Base-by-base conservation (phyloP, 2,329 filamentous ascomycete species). In the Colletotrichum sp. region DNA sequence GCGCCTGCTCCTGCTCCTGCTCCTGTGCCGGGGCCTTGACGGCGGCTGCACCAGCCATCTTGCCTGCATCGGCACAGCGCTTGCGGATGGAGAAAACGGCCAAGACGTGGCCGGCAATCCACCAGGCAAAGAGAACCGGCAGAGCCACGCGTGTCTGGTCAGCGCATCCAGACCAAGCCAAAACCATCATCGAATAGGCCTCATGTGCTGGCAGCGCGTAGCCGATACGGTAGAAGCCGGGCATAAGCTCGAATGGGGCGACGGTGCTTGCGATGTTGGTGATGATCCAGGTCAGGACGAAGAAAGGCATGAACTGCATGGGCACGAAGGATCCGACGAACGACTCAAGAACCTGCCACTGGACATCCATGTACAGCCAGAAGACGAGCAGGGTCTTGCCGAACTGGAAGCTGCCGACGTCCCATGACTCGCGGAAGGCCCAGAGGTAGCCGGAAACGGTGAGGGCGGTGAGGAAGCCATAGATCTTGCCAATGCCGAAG, bases 111-210 rank as follows among this genome's bases (percentile, higher is more conserved):
- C 78, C 80, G 3, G 80, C 70, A 21, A 86, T 36, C 78, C 84
- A 87, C 82, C 83, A 86, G 0, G 84, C 71, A 34, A 89, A 88
- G 4, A 89, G 77, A 4, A 88, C 82, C 0, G 87, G 87, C 2
- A 89, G 80, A 1, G 85, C 83, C 36, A 84, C 81, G 52, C 84
- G 82, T 1, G 87, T 80, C 30, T 81, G 78, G 28, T 85, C 84
- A n/a, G 84, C 82, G 6, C 87, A 87, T 24, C 83, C 83, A 5
- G 85, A 85, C 86, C 87, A 89, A 6, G 88, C 85, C 24, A 87
- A 80, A 1, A 86, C 79, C 12, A 88, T 76, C 6, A 85, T 71
- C 5, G 83, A 81, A 75, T 85, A 88, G 0, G 78, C 60, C 6
- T 79, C 72, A 49, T 86, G 81, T 2, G 83, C 82, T 0, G 86